Evolutionary conservation across 257 asterid species (phyloP).

Genomic region (Apocynum venetum): DNA sequence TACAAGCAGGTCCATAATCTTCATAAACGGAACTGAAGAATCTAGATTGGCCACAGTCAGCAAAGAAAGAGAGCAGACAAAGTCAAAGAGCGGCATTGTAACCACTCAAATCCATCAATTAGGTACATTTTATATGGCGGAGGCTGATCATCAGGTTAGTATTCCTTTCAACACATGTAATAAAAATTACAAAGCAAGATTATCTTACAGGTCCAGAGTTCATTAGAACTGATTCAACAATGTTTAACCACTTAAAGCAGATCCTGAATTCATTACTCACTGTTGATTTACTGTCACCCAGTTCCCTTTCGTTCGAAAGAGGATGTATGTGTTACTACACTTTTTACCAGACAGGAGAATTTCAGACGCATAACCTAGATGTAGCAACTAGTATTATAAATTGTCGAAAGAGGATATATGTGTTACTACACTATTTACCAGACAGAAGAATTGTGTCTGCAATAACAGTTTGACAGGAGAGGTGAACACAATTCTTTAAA

Average conservation of each 20-base stretch:
- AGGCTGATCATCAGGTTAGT: constrained; percentile 91
- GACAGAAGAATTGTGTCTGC: neutral
- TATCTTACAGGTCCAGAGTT: neutral
- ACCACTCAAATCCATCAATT: constrained; percentile 86
- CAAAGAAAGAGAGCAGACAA: constrained; percentile 94
- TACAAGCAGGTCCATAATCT: constrained; percentile 74
- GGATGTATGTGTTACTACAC: too few species aligned
- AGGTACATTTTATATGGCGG: constrained; percentile 69
- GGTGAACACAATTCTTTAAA: neutral
- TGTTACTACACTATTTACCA: neutral
- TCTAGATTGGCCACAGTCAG: constrained; percentile 77
- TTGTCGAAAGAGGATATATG: neutral
- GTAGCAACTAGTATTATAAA: neutral
- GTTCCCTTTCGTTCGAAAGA: neutral
- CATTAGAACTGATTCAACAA: neutral
- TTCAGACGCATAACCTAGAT: neutral
- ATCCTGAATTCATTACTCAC: neutral
- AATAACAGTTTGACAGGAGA: neutral
- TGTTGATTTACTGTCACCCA: neutral
- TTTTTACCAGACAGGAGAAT: too few species aligned
- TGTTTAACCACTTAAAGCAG: neutral
- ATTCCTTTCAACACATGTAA: constrained; percentile 2
- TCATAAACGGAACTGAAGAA: constrained; percentile 85
- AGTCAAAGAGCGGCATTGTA: constrained; percentile 66
- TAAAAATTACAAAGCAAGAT: constrained; percentile 1